These are phyloP conservation scores for Glarea lozoyensis DNA, from an alignment of 495 filamentous ascomycete species.

Conservation along the genomic window DNA sequence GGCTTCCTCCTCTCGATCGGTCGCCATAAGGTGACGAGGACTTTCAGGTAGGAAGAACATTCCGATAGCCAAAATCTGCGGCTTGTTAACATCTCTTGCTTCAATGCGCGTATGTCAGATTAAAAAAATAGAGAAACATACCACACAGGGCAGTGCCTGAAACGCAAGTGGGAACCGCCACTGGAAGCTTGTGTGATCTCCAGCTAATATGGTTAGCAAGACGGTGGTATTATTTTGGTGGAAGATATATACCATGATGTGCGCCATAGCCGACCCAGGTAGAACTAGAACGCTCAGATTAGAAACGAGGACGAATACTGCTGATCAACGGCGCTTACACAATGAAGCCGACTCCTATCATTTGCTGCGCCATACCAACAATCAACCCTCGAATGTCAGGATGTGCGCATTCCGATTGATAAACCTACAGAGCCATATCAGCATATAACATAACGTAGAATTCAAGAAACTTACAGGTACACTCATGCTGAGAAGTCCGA, in stretches of 20 bases:
- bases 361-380: constrained; percentile 50
- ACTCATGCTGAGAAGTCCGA: constrained; percentile 49
- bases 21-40: constrained; percentile 62
- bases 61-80: constrained; percentile 50
- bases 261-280: constrained; percentile 52
- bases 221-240: too few relatives aligned
- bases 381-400: constrained; percentile 45
- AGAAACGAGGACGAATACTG: neutral
- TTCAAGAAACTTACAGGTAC: too few relatives aligned
- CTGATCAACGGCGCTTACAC: constrained; percentile 29
- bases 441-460: too few relatives aligned
- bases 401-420: constrained; percentile 45
- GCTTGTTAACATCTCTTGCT: neutral
- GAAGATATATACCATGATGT: too few relatives aligned
- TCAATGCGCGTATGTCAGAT: constrained; percentile 1
- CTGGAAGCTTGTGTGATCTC: constrained; percentile 28
- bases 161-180: constrained; percentile 50
- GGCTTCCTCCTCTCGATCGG: constrained; percentile 58
- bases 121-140: neutral
- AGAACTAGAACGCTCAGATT: constrained; percentile 4
- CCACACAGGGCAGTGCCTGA: constrained; percentile 25
- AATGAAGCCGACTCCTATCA: constrained; percentile 49
- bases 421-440: too few relatives aligned
- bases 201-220: too few relatives aligned
- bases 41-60: constrained; percentile 64